Conservation (phyloP, 192 early-diverging fungal genomes). For the Bifiguratus adelaidae region DNA sequence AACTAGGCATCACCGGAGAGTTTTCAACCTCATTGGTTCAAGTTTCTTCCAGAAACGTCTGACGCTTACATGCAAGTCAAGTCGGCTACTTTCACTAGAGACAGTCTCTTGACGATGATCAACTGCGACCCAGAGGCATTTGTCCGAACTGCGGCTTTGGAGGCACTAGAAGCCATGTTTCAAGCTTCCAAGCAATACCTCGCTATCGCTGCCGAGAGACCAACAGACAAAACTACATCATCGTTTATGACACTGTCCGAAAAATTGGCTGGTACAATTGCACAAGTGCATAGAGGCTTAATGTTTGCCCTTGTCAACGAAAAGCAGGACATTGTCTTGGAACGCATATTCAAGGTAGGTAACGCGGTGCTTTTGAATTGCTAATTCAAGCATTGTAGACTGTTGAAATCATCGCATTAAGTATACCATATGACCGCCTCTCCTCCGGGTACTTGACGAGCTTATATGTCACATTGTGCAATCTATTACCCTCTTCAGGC, state of each 20-base stretch:
- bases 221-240: conserved; percentile 22
- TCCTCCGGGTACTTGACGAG: conserved; percentile 16
- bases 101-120: conserved; percentile 33
- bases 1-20: conserved; percentile 24
- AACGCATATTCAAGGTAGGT: conserved; percentile 18
- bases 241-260: conserved; percentile 28
- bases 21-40: conserved; percentile 43
- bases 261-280: conserved; percentile 20
- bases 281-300: conserved; percentile 23
- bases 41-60: conserved; percentile 31
- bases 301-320: conserved; percentile 17
- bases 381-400: not conserved
- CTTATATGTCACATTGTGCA: conserved; percentile 5
- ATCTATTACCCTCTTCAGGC: too few species aligned
- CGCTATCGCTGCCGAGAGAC: conserved; percentile 38
- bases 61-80: conserved; percentile 2
- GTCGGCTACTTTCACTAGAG: conserved; percentile 7
- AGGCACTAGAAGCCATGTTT: conserved; percentile 27
- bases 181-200: conserved; percentile 41
- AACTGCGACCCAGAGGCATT: conserved; percentile 28
- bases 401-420: conserved; percentile 10
- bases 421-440: conserved; percentile 24
- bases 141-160: conserved; percentile 33
- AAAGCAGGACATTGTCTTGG: conserved; percentile 1
- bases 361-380: not conserved